A percentile compares a stretch with the other conserved stretches of the same genome.
phyloP scores from a whole-genome alignment of 202 grass and related monocot genomes.

The Dendrocalamus latiflorus region DNA sequence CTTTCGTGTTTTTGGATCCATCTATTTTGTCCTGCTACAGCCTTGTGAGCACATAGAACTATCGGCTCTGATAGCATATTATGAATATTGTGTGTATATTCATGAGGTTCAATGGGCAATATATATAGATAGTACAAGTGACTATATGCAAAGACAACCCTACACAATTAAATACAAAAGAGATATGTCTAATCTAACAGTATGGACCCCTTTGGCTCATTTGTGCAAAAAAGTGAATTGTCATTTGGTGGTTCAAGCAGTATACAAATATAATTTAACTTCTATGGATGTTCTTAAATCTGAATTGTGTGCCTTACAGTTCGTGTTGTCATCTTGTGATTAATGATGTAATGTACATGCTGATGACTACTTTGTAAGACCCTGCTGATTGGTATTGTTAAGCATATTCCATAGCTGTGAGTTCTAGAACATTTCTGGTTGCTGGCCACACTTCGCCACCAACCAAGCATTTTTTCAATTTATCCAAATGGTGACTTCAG shows the following conservation, averaged over 20 bases:
- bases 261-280: neutral
- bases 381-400: neutral
- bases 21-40: too few species aligned
- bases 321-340: neutral
- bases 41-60: too few species aligned
- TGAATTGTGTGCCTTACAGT: neutral
- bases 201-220: neutral
- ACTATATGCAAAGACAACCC: too few species aligned
- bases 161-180: too few species aligned
- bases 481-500: neutral
- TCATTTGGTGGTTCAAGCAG: neutral
- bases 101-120: too few species aligned
- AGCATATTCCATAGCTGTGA: neutral
- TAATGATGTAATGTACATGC: conserved; percentile 4
- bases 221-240: neutral
- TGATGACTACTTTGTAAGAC: neutral
- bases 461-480: neutral
- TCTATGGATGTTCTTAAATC: neutral
- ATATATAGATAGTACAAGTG: too few species aligned
- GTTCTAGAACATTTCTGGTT: neutral
- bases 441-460: neutral
- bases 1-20: too few species aligned
- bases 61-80: too few species aligned
- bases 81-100: too few species aligned
- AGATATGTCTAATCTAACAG: too few species aligned